Percentiles rank a stretch among this genome's conserved stretches.
These are phyloP conservation scores for Clonostachys rosea DNA, from an alignment of 2,329 filamentous ascomycete species.

Conservation along the genomic window DNA sequence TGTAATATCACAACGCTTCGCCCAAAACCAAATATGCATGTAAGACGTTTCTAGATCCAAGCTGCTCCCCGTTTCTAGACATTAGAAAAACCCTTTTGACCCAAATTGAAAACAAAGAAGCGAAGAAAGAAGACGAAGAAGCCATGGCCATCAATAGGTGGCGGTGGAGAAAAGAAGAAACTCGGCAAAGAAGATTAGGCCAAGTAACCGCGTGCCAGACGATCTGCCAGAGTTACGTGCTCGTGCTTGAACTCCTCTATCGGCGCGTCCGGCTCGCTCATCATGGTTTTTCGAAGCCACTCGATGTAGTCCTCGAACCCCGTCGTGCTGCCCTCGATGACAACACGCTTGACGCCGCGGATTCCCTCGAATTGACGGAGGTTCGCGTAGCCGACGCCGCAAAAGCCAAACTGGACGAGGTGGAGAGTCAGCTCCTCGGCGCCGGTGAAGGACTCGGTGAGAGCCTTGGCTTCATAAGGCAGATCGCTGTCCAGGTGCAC, in stretches of 20 bases:
- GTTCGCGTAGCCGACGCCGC: constrained; percentile 28
- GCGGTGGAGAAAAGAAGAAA: no score
- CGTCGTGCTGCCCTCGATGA: constrained; percentile 27
- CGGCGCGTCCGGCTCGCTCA: constrained; percentile 10
- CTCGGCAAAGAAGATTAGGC: no score
- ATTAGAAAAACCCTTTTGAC: no score
- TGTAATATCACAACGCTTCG: no score
- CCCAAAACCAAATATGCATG: no score
- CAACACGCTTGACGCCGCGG: constrained; percentile 27
- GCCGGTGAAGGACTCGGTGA: constrained; percentile 25
- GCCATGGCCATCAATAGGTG: no score
- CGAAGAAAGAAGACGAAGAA: no score
- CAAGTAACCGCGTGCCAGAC: no score
- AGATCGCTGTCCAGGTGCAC: constrained; percentile 34
- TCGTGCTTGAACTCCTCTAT: neutral
- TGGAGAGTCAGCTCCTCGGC: constrained; percentile 32
- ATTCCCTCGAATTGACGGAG: constrained; percentile 35
- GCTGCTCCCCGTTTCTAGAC: no score
- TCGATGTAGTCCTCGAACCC: constrained; percentile 35
- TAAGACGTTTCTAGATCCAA: no score
- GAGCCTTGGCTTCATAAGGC: constrained; percentile 19
- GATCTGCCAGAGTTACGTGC: no score
- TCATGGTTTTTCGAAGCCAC: constrained; percentile 34
- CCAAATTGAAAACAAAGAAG: no score
- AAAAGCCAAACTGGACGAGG: constrained; percentile 28